These are phyloP conservation scores for Paecilomyces variotii DNA, from an alignment of 2,329 filamentous ascomycete genomes.

Conservation along the genomic window DNA sequence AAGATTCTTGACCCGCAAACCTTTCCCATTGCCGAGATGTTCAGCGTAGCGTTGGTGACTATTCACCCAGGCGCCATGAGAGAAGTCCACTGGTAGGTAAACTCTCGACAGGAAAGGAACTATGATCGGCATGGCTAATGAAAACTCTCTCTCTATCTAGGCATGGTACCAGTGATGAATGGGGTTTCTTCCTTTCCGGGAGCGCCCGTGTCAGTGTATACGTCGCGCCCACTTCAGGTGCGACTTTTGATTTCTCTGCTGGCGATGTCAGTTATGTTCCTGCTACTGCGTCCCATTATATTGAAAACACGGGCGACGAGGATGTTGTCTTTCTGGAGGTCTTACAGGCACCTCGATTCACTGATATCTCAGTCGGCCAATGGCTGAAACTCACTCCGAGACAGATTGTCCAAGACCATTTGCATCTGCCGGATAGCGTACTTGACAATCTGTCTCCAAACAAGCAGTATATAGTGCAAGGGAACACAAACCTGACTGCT, in stretches of 20 bases:
- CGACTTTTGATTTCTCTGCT: conserved; percentile 53
- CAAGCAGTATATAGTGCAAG: conserved; percentile 38
- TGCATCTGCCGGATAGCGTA: conserved; percentile 30
- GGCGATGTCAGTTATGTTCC: conserved; percentile 55
- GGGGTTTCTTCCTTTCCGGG: conserved; percentile 53
- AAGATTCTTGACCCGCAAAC: conserved; percentile 52
- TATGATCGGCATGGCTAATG: conserved; percentile 18
- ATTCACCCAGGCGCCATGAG: conserved; percentile 57
- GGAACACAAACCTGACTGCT: conserved; percentile 18
- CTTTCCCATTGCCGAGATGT: conserved; percentile 49
- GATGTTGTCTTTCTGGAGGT: conserved; percentile 55
- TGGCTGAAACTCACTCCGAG: conserved; percentile 39
- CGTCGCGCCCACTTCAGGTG: conserved; percentile 41
- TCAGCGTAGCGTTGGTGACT: conserved; percentile 51
- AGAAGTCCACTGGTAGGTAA: conserved; percentile 54
- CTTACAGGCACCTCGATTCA: conserved; percentile 43
- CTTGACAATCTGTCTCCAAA: conserved; percentile 32
- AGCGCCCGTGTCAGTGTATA: conserved; percentile 51
- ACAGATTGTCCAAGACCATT: conserved; percentile 46
- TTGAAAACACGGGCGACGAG: conserved; percentile 53
- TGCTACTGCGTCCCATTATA: conserved; percentile 48
- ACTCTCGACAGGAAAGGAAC: too few relatives aligned
- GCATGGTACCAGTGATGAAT: conserved; percentile 41
- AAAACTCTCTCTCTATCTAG: conserved; percentile 21
- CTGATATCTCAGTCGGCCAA: conserved; percentile 32